Evolutionary conservation across 108 stramenopile genomes (phyloP), one percentile per base, ranked within the genome.

Genomic region (Halocafeteria seosinensis): DNA sequence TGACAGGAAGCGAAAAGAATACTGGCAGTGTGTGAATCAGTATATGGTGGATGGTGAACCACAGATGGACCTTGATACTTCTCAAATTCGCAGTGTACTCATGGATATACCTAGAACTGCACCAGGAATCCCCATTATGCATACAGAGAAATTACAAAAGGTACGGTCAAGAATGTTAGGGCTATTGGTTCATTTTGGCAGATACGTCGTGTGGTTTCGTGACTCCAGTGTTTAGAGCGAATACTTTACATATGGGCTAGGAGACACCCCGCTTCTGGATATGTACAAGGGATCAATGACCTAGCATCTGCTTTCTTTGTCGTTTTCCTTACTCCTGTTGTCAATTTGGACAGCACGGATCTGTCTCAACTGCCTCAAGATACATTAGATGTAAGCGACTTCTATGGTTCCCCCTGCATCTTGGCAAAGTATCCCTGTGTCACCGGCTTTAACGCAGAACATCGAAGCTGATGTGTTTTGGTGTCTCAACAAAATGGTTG

Each of bases 281-380:
- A 98, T 68, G 96, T 98, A 24, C 93, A 94, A 71, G 94, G 96
- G 4, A 95, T 98, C 60, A 94, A 95, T 69, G 96, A 98, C 72
- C 67, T 98, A 63, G 84, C 91, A 5, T 88, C 90, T 28, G 91
- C 93, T 6, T 66, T 97, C 36, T 76, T 90, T 71, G 75, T 81
- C 6, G 92, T 93, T 2, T 91, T 94, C 73, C 71, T 92, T 38
- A 73, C 76, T 0, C 83, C 84, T 27, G 80, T 85, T 59, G 82
- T 86, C 62, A 66, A 73, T 30, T 84, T 85, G 85, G 73, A 71
- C 28, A 62, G 79, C 4, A 25, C 57, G 11, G 58, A 88, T n/a
- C n/a, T n/a, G n/a, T n/a, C n/a, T n/a, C n/a, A n/a, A n/a, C n/a
- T n/a, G n/a, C n/a, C n/a, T n/a, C n/a, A n/a, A n/a, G n/a, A n/a